Evolutionary conservation across 169 alveolate genomes (phyloP).

Genomic region (Plasmodium inui): DNA sequence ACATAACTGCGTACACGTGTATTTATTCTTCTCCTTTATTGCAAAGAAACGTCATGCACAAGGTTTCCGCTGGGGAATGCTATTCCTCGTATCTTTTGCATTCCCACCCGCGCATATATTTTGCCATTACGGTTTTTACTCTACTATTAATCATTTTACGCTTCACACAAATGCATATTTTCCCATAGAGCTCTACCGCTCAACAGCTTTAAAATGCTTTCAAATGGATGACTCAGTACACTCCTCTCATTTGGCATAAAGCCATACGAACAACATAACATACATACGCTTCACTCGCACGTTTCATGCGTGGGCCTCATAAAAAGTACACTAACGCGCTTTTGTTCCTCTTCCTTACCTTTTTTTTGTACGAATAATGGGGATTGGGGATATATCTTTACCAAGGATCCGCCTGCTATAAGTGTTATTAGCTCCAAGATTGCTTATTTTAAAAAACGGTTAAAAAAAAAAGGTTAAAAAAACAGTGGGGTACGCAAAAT

Average conservation of each 20-base stretch:
- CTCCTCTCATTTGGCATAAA: background rate
- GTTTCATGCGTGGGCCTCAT: background rate
- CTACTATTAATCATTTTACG: background rate
- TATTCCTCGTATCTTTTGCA: background rate
- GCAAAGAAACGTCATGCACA: background rate
- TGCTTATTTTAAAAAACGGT: background rate
- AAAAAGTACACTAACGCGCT: background rate
- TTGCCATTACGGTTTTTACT: background rate
- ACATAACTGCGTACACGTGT: background rate
- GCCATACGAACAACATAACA: background rate
- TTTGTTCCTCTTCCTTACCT: background rate
- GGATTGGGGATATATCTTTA: background rate
- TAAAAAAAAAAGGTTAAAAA: background rate
- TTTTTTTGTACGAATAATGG: background rate
- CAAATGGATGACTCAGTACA: background rate
- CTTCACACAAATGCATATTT: background rate
- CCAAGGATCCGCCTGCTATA: background rate
- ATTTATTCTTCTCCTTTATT: background rate
- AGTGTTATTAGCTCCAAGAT: background rate
- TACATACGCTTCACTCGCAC: background rate
- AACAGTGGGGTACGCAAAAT: background rate
- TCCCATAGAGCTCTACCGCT: background rate
- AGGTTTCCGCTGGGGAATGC: background rate
- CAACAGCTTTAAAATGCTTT: background rate
- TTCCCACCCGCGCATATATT: background rate